Base-by-base conservation (phyloP, 2,329 filamentous ascomycete species). In the Diaporthe sp. region DNA sequence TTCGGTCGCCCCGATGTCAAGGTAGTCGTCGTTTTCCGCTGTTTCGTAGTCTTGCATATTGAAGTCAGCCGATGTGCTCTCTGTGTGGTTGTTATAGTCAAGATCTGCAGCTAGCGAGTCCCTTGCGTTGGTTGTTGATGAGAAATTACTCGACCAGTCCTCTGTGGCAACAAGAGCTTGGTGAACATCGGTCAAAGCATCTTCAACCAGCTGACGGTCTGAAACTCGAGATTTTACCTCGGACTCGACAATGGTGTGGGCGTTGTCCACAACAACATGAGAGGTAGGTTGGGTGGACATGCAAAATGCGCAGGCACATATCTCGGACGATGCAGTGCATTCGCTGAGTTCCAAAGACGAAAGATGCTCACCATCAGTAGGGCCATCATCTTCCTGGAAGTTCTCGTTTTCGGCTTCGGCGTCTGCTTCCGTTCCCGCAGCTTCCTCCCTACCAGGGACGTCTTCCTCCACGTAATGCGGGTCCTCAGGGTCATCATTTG, bases 1-100 rank as follows among this genome's bases (percentile, higher is more conserved):
- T 55, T 57, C 67, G 28, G 42, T 75, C 51, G 67, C 51, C n/a
- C 42, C 74, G 42, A 57, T 47, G 31, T 78, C 71, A 31, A 78
- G 60, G 71, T 76, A 76, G 39, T 72, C 71, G n/a, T 79, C 75
- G 34, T 81, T 72, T 22, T 77, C 74, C 47, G 73, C 71, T 39
- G 65, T 44, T 55, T 71, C 55, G 65, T 55, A 51, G 39, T 71
- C 76, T 77, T 75, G 37, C 49, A 31, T 31, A 4, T 28, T 20
- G 28, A 44, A 20, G 73, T 77, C 55, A 77, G 76, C 73, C 28
- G 70, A 51, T 67, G 28, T 58, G 57, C 25, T 44, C 34, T 73
- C 39, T 17, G n/a, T 17, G 37, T 60, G 51, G 20, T 44, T 34
- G 49, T 42, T 15, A 39, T 47, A 22, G 42, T 47, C 42, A 60